Base-by-base conservation (phyloP, 257 asterid genomes). In the Jacaranda copaia region DNA sequence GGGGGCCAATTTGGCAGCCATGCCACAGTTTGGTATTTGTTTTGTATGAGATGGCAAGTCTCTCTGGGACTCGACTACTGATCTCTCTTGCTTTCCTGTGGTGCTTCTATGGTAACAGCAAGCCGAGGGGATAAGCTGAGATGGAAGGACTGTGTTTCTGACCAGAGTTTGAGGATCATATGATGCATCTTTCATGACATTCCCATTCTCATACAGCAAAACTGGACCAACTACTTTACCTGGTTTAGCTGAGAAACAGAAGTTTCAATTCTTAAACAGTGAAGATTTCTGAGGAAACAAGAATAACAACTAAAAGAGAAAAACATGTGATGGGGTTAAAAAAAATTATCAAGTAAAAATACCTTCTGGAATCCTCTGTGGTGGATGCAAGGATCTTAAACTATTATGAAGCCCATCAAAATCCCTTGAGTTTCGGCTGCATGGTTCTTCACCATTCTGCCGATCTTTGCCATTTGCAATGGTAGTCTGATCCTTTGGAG, bases 331-430 rank as follows among this genome's bases (percentile, higher is more conserved):
- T 32, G 70, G 73, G 56, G 48, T 35, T 52, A 53, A 56, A n/a
- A 25, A 1, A 70, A n/a, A 20, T 49, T 60, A 49, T 66, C 48
- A 42, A 42, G 15, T 48, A 9, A 11, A 43, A 62, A 68, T 75
- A 92, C 97, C 96, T 60, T 84, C 89, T n/a, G 89, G 82, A 68
- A 83, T 74, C 75, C 91, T 91, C 73, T 83, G 92, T 46, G 85
- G 90, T 19, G 96, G 87, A 32, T 81, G 96, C 70, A 77, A 32
- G 72, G 83, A 70, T 85, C 91, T 86, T 14, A 85, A 76, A 78
- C 85, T 81, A 71, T 59, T 81, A 77, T 86, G 80, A 72, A 84
- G 60, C 51, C 86, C 93, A 77, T 85, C 88, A 58, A 81, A 63
- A 53, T 85, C 90, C 79, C 92, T 84, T 13, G 77, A 32, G 77